Percentiles rank a stretch among this genome's conserved stretches.
phyloP scores from a whole-genome alignment of 306 rosid species.

The Alnus rubra region DNA sequence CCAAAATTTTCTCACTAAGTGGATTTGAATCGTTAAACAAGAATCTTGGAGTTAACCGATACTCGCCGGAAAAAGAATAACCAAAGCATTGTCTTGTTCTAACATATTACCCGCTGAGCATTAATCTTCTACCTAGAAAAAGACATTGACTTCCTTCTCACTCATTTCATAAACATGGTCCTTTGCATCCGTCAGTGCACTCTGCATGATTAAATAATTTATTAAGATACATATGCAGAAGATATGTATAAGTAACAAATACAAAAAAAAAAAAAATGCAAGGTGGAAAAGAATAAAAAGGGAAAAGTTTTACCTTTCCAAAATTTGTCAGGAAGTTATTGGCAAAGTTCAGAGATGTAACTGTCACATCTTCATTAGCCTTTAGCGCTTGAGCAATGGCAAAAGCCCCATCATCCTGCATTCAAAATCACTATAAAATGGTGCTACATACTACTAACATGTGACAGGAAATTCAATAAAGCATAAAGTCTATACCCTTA shows the following conservation, averaged over 20 bases:
- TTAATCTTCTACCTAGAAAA: slow-evolving; percentile 45
- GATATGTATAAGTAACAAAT: neutral
- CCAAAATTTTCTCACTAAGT: slow-evolving; percentile 32
- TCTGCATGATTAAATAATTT: slow-evolving; percentile 48
- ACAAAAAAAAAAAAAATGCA: neutral
- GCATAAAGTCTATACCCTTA: slow-evolving; percentile 57
- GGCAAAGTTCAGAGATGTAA: slow-evolving; percentile 70
- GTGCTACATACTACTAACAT: slow-evolving; percentile 17
- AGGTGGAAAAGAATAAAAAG: neutral
- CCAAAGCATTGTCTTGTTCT: slow-evolving; percentile 6
- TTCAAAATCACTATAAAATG: slow-evolving; percentile 22
- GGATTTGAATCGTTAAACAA: slow-evolving; percentile 30
- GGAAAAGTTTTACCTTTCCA: slow-evolving; percentile 64
- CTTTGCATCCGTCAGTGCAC: slow-evolving; percentile 90
- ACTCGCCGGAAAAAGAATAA: slow-evolving; percentile 35
- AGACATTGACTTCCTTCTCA: slow-evolving; percentile 81
- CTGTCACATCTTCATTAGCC: slow-evolving; percentile 83
- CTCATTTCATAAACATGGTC: slow-evolving; percentile 98
- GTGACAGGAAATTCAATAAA: neutral
- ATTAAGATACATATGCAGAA: slow-evolving; percentile 12
- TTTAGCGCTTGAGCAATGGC: slow-evolving; percentile 98
- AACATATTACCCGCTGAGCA: slow-evolving; percentile 17
- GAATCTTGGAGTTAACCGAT: slow-evolving; percentile 30
- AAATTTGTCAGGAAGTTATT: slow-evolving; percentile 94
- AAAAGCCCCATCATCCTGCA: slow-evolving; percentile 95